A percentile compares a stretch with the other conserved stretches of the same genome.
These are phyloP conservation scores for Puccinia coronata DNA, from an alignment of 1,284 basidiomycete species.

Conservation along the genomic window DNA sequence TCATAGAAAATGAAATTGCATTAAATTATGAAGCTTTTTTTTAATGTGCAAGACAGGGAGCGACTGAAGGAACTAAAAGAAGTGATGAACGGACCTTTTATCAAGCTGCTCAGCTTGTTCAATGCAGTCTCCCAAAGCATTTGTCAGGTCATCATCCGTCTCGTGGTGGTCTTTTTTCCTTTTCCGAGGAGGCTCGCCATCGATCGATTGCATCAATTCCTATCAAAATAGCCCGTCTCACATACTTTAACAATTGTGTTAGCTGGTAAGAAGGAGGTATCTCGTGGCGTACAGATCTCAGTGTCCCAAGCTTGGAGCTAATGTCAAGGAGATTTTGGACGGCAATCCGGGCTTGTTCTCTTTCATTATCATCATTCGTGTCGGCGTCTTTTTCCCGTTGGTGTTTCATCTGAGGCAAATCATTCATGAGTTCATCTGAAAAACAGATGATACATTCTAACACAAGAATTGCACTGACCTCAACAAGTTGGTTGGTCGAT, in stretches of 20 bases:
- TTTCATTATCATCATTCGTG: too few relatives aligned
- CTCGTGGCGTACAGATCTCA: not conserved
- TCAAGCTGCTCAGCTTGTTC: slow-evolving; percentile 27
- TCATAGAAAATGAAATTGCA: slow-evolving; percentile 58
- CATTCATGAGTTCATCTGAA: not conserved
- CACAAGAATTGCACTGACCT: not conserved
- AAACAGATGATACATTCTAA: not conserved
- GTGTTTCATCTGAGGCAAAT: not conserved
- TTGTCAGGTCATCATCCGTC: not conserved
- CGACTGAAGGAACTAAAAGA: not conserved
- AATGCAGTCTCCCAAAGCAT: not conserved
- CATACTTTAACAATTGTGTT: too few relatives aligned
- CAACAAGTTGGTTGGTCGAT: slow-evolving; percentile 63
- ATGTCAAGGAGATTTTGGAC: slow-evolving; percentile 2
- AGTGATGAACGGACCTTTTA: slow-evolving; percentile 15
- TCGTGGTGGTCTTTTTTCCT: slow-evolving; percentile 3
- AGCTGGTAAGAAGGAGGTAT: not conserved
- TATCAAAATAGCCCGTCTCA: not conserved
- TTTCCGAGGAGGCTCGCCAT: slow-evolving; percentile 6
- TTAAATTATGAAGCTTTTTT: slow-evolving; percentile 22
- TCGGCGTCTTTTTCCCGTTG: too few relatives aligned
- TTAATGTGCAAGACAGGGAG: not conserved
- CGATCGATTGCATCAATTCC: slow-evolving; percentile 17
- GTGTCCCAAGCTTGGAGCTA: not conserved
- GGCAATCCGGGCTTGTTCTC: not conserved